These are phyloP conservation scores for Raddia guianensis DNA, from an alignment of 176 grass and related monocot species.

Conservation along the genomic window DNA sequence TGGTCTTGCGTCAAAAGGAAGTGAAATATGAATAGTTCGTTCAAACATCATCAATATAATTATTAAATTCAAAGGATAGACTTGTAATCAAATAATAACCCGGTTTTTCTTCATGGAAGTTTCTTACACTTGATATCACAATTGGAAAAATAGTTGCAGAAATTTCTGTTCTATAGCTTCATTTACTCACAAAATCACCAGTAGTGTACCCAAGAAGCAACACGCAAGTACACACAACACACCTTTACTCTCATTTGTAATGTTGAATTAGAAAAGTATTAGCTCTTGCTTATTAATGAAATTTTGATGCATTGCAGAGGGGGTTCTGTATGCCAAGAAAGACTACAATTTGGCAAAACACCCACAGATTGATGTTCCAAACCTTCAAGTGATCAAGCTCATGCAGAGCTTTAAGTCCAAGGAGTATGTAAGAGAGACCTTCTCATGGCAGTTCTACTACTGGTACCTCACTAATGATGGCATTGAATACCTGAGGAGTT, in stretches of 20 bases:
- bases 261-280: not conserved
- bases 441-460: conserved; percentile 79
- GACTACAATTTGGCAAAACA: conserved; percentile 84
- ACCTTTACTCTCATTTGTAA: not conserved
- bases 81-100: not conserved
- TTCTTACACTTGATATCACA: no score
- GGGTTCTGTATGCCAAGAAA: conserved; percentile 71
- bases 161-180: not conserved
- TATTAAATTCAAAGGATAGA: not conserved
- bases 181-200: not conserved
- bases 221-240: not conserved
- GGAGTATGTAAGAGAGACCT: conserved; percentile 79
- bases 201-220: not conserved
- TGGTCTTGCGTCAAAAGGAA: no score
- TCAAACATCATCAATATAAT: no score
- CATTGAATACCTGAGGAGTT: conserved; percentile 71
- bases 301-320: conserved; percentile 43
- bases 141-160: not conserved
- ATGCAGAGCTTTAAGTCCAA: conserved; percentile 93
- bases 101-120: not conserved
- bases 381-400: conserved; percentile 86
- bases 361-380: conserved; percentile 73
- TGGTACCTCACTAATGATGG: conserved; percentile 85
- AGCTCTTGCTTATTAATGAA: not conserved
- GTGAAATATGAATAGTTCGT: no score